phyloP scores from a whole-genome alignment of 768 basidiomycete species.

The Hortiboletus flavorubellus region DNA sequence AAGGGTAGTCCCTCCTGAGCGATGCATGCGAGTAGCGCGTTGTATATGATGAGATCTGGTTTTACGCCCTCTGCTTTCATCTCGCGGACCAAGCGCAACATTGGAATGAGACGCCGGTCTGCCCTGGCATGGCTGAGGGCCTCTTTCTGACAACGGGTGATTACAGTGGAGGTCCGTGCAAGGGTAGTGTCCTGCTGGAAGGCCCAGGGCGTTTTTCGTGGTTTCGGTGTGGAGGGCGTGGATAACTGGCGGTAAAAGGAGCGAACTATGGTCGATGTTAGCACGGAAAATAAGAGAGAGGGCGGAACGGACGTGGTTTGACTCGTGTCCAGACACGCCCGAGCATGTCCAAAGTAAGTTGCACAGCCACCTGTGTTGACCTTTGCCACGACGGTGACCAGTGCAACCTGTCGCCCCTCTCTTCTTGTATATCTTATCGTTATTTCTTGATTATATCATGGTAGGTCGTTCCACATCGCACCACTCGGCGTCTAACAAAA shows the following conservation, averaged over 20 bases:
- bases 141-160: slow-evolving; percentile 33
- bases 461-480: slow-evolving; percentile 3
- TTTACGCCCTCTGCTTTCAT: slow-evolving; percentile 56
- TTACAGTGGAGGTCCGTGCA: slow-evolving; percentile 23
- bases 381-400: slow-evolving; percentile 10
- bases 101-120: slow-evolving; percentile 34
- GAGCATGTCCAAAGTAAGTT: slow-evolving; percentile 5
- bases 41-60: slow-evolving; percentile 59
- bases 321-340: slow-evolving; percentile 1
- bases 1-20: slow-evolving; percentile 40
- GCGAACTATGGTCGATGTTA: no score
- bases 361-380: slow-evolving; percentile 28
- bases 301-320: not conserved
- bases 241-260: slow-evolving; percentile 3
- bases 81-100: slow-evolving; percentile 43
- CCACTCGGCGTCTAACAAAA: not conserved
- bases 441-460: slow-evolving; percentile 24
- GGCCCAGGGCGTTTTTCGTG: slow-evolving; percentile 25
- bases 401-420: not conserved
- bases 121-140: slow-evolving; percentile 35
- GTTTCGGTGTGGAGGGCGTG: not conserved
- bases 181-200: slow-evolving; percentile 24
- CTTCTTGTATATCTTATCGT: slow-evolving; percentile 20
- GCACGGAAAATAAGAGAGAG: no score
- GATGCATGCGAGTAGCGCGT: slow-evolving; percentile 50